Evolutionary conservation across 108 stramenopile genomes (phyloP), one percentile per base, ranked within the genome.

Genomic region (Schizochytrium sp.): DNA sequence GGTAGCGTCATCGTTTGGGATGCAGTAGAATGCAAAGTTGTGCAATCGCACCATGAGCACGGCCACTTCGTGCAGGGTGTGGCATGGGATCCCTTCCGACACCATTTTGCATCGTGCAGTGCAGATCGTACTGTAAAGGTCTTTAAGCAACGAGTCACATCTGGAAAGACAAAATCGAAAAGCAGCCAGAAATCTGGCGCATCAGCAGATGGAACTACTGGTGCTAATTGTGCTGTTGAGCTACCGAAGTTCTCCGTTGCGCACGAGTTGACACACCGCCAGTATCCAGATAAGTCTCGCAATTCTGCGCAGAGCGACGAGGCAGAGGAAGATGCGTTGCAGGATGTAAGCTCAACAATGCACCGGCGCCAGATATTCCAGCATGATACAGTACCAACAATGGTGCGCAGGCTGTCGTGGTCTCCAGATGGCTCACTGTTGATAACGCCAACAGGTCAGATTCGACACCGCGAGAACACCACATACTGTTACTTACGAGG

Each of bases 401-500:
- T 94, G 87, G 93, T 94, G 83, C 64, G 94, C 56, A 60, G 94
- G n/a, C 93, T 91, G 12, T 57, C 90, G 17, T 94, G 92, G 92
- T 89, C 93, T 4, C 93, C 94, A 5, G 94, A 94, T 56, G 94
- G 94, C 4, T 49, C 89, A 17, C 92, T 94, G 19, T 90, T 94
- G 40, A 49, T 94, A 41, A 64, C 91, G 38, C 94, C 94, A 28
- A 92, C 93, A 12, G 94, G 92, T 3, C 92, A 91, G 44, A 46
- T 87, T 56, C 72, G 89, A 44, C 87, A 59, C 10, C 87, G 4
- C 17, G 56, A 69, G 60, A 89, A 89, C 69, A 91, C 90, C 56
- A 93, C 91, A 2, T 90, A 91, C 56, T 88, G 91, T 38, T 93
- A 92, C 38, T 38, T 49, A 19, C 88, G 93, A 3, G 91, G 90